Conservation (phyloP, 768 basidiomycete genomes). For the Tylopilus cervinicoccineus region DNA sequence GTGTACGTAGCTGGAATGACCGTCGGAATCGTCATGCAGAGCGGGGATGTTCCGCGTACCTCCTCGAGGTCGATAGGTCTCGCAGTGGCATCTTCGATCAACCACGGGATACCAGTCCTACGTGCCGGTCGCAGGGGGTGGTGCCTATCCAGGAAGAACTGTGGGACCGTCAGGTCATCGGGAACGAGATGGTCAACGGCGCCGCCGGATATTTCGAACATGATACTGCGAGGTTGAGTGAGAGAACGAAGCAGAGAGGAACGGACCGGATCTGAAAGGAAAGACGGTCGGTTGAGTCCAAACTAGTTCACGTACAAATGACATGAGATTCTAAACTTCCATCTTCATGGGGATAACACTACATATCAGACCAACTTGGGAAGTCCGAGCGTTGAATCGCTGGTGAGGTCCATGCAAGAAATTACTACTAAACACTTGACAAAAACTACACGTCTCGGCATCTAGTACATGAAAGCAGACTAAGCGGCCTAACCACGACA, state of each 20-base stretch:
- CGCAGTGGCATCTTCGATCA: conserved; percentile 56
- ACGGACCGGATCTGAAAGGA: neutral
- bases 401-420: too few species aligned
- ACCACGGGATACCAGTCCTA: conserved; percentile 45
- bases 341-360: neutral
- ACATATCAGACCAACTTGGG: neutral
- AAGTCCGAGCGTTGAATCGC: too few species aligned
- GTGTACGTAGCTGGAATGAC: conserved; percentile 33
- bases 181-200: conserved; percentile 43
- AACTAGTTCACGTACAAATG: neutral
- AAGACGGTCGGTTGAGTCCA: neutral
- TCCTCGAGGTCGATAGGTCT: conserved; percentile 42
- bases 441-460: too few species aligned
- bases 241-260: neutral
- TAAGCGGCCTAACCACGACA: too few species aligned
- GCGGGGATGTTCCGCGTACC: conserved; percentile 31
- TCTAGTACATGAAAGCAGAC: too few species aligned
- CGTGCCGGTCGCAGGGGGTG: conserved; percentile 44
- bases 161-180: conserved; percentile 60
- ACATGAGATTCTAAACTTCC: neutral
- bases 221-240: neutral
- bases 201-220: conserved; percentile 26
- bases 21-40: neutral
- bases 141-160: conserved; percentile 54
- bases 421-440: too few species aligned